Conservation (phyloP, 768 basidiomycete species). For the Serendipita sp. region DNA sequence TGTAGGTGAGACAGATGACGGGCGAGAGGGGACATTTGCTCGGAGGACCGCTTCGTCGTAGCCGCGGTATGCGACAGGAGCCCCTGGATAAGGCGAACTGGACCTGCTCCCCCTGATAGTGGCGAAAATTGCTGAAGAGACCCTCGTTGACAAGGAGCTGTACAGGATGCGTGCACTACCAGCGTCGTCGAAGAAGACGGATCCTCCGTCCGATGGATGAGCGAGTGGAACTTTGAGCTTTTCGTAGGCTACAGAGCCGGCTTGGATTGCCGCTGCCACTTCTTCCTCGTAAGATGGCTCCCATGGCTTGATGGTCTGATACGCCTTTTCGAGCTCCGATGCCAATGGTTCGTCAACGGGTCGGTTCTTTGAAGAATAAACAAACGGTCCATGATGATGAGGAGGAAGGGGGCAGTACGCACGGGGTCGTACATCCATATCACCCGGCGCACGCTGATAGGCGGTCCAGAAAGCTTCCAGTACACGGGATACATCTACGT, state of each 20-base stretch:
- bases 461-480: conserved; percentile 24
- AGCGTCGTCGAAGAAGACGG: conserved; percentile 25
- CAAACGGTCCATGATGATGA: background rate
- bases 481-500: conserved; percentile 23
- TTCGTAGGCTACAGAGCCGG: conserved; percentile 22
- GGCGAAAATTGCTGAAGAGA: conserved; percentile 8
- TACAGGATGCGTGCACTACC: conserved; percentile 21
- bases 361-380: conserved; percentile 14
- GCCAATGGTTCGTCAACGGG: conserved; percentile 25
- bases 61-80: conserved; percentile 24
- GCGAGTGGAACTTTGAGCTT: conserved; percentile 23
- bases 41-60: conserved; percentile 19
- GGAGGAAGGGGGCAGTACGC: conserved; percentile 2
- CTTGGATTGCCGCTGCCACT: conserved; percentile 22
- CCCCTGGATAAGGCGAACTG: conserved; percentile 18
- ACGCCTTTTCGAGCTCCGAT: conserved; percentile 25
- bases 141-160: conserved; percentile 10
- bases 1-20: conserved; percentile 10
- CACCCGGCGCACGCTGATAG: conserved; percentile 24
- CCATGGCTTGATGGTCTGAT: conserved; percentile 24
- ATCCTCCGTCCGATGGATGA: conserved; percentile 10
- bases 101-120: conserved; percentile 8
- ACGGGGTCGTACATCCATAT: conserved; percentile 27
- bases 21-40: conserved; percentile 9
- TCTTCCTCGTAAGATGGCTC: conserved; percentile 25